A percentile compares a stretch with the other conserved stretches of the same genome.
These are phyloP conservation scores for Solanum chmielewskii DNA, from an alignment of 257 asterid genomes.

Conservation along the genomic window DNA sequence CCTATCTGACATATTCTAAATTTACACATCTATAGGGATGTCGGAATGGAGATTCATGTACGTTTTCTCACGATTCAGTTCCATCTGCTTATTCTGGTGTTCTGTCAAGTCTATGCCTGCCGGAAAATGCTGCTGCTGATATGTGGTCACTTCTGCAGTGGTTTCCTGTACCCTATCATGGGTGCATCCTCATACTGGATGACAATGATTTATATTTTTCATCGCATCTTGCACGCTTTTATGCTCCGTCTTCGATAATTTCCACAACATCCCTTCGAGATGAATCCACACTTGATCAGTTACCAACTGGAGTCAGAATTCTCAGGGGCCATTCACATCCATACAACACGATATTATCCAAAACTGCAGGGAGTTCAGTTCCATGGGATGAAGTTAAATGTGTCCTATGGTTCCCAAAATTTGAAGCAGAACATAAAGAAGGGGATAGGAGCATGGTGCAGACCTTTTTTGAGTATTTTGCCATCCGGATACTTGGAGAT, in stretches of 20 bases:
- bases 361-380: conserved; percentile 14
- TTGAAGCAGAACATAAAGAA: conserved; percentile 33
- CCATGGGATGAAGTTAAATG: conserved; percentile 70
- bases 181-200: conserved; percentile 49
- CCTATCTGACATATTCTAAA: not conserved
- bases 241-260: conserved; percentile 41
- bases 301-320: conserved; percentile 28
- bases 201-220: conserved; percentile 64
- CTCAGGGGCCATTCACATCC: conserved; percentile 67
- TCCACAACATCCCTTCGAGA: conserved; percentile 44
- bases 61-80: conserved; percentile 63
- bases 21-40: conserved; percentile 65
- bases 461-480: conserved; percentile 54
- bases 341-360: conserved; percentile 45
- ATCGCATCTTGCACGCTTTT: conserved; percentile 31
- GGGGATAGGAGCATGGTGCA: conserved; percentile 25
- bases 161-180: conserved; percentile 47
- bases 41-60: conserved; percentile 66
- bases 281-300: conserved; percentile 25
- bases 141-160: conserved; percentile 35
- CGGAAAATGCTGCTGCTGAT: conserved; percentile 36
- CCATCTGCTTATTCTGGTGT: conserved; percentile 15
- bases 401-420: conserved; percentile 74
- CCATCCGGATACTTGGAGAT: conserved; percentile 63
- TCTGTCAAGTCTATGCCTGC: conserved; percentile 28